phyloP scores from a whole-genome alignment of 225 moss, liverwort and hornwort genomes.

The Polytrichum formosum region DNA sequence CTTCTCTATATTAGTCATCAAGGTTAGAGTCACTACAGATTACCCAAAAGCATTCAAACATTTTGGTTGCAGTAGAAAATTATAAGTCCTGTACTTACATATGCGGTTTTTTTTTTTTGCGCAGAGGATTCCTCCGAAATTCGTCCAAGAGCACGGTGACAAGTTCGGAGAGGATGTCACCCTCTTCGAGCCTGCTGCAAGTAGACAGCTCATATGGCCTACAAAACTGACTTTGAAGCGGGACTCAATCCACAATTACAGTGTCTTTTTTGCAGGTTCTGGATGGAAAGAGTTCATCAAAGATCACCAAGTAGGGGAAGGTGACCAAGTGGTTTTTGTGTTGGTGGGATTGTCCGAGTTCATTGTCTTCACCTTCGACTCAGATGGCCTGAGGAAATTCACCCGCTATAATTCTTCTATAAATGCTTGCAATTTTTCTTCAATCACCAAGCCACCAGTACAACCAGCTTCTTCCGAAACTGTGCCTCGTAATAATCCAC shows the following conservation, averaged over 20 bases:
- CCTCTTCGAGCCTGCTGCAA: background rate
- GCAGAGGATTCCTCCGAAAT: constrained; percentile 2
- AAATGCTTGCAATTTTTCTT: too few species aligned
- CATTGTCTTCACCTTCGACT: background rate
- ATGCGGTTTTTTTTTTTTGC: too few species aligned
- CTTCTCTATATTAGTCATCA: too few species aligned
- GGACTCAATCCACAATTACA: background rate
- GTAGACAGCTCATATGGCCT: background rate
- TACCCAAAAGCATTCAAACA: too few species aligned
- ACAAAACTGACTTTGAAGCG: background rate
- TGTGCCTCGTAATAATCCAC: too few species aligned
- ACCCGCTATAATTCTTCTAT: too few species aligned
- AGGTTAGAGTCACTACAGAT: too few species aligned
- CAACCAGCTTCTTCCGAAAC: too few species aligned
- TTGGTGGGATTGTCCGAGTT: background rate
- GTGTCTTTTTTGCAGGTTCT: background rate
- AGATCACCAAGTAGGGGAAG: background rate
- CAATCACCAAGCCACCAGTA: too few species aligned
- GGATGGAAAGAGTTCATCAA: background rate
- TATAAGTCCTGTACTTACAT: too few species aligned
- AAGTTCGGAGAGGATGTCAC: background rate
- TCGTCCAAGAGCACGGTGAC: constrained; percentile 6
- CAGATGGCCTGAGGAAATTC: too few species aligned
- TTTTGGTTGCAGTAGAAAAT: too few species aligned
- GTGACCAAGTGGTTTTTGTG: background rate